Percentiles rank a stretch among this genome's conserved stretches.
phyloP scores from a whole-genome alignment of 2,329 filamentous ascomycete species.

The Aspergillus proliferans region DNA sequence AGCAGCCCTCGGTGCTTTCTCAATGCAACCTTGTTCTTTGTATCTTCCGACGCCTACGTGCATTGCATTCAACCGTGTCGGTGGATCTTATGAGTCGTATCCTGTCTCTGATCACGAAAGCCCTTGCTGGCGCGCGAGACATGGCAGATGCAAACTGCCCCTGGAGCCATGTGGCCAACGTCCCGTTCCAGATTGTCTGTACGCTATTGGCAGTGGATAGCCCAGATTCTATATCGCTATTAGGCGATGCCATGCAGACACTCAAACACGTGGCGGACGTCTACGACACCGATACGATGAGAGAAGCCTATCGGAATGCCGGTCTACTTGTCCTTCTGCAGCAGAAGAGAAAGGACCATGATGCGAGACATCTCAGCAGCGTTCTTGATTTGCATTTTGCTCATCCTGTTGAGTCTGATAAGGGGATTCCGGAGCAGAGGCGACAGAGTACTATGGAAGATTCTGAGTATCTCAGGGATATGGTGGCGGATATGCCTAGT shows the following conservation, averaged over 20 bases:
- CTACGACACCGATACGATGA: constrained; percentile 45
- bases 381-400: constrained; percentile 13
- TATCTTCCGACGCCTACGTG: constrained; percentile 50
- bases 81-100: constrained; percentile 42
- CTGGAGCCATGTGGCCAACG: constrained; percentile 57
- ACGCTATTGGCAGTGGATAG: constrained; percentile 52
- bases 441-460: no score
- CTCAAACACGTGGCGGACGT: constrained; percentile 37
- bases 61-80: constrained; percentile 45
- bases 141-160: constrained; percentile 43
- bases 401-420: no score
- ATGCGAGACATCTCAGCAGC: constrained; percentile 31
- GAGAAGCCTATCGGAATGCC: constrained; percentile 51
- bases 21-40: constrained; percentile 53
- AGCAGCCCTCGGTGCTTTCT: constrained; percentile 42
- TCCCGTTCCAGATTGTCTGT: constrained; percentile 55
- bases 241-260: constrained; percentile 48
- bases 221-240: constrained; percentile 41
- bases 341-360: constrained; percentile 45
- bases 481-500: no score
- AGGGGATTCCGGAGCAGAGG: no score
- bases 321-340: constrained; percentile 50
- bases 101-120: constrained; percentile 40
- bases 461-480: no score
- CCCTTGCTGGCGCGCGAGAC: constrained; percentile 42